Evolutionary conservation across 495 filamentous ascomycete genomes (phyloP).

Genomic region (Xylaria scruposa): DNA sequence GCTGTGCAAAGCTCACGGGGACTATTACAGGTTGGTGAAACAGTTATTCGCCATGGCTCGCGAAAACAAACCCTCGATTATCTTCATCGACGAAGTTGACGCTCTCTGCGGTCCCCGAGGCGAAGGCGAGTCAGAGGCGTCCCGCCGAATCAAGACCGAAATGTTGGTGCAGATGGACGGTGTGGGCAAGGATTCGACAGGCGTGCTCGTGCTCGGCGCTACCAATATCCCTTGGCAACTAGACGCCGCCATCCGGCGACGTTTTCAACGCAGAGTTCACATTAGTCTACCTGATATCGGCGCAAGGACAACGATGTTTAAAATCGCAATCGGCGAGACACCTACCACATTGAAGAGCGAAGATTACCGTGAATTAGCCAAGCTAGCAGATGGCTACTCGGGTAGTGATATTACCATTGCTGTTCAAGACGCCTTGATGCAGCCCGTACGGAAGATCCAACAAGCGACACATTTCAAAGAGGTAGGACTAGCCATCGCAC

Average conservation of each 20-base stretch:
- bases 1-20: conserved; percentile 17
- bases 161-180: conserved; percentile 99
- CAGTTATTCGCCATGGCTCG: conserved; percentile 97
- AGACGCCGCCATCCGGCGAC: conserved; percentile 94
- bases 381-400: conserved; percentile 89
- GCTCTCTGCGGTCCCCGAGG: conserved; percentile 94
- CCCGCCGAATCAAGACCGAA: conserved; percentile 96
- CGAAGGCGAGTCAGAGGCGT: conserved; percentile 97
- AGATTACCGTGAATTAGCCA: conserved; percentile 80
- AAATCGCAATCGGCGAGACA: conserved; percentile 87
- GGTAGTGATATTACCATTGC: conserved; percentile 96
- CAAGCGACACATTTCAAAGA: conserved; percentile 98
- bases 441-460: conserved; percentile 96
- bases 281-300: conserved; percentile 89
- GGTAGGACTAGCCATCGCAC: conserved; percentile 53
- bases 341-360: conserved; percentile 80
- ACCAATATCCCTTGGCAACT: conserved; percentile 99
- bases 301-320: conserved; percentile 96
- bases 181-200: conserved; percentile 91
- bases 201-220: conserved; percentile 92
- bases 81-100: conserved; percentile 99
- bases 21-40: conserved; percentile 77
- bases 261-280: conserved; percentile 96
- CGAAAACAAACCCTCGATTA: conserved; percentile 97
- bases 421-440: conserved; percentile 97